These are phyloP conservation scores for Ceratorhiza oryzae-sativae DNA, from an alignment of 1,284 basidiomycete species.

Conservation along the genomic window DNA sequence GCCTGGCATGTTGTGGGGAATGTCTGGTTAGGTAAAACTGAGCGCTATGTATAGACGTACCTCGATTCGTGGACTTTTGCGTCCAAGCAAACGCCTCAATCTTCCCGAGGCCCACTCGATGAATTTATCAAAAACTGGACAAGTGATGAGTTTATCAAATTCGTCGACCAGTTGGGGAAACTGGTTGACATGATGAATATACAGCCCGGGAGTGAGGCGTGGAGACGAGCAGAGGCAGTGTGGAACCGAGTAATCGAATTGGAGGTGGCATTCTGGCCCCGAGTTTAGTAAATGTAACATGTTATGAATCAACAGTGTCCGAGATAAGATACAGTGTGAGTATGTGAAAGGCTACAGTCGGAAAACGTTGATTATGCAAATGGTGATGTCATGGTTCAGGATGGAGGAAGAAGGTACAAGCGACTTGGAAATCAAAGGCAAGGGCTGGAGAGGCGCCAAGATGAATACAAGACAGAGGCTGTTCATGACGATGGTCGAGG, in stretches of 20 bases:
- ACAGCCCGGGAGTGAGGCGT: constrained; percentile 52
- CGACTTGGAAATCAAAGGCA: neutral
- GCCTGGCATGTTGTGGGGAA: neutral
- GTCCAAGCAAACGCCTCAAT: constrained; percentile 38
- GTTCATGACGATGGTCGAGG: neutral
- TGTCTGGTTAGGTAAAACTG: constrained; percentile 1
- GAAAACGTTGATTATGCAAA: neutral
- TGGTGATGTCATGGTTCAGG: neutral
- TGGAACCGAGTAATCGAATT: constrained; percentile 66
- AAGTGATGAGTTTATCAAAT: constrained; percentile 63
- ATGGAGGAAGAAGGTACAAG: neutral
- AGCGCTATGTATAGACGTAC: constrained; percentile 54
- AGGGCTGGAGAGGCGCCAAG: neutral
- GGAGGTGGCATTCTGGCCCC: constrained; percentile 68
- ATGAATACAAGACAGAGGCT: neutral
- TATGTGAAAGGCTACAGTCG: neutral
- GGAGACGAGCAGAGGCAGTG: constrained; percentile 60
- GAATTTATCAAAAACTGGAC: constrained; percentile 73
- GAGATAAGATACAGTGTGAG: neutral
- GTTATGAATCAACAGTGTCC: neutral
- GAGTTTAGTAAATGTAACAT: constrained; percentile 23
- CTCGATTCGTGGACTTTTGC: constrained; percentile 66
- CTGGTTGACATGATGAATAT: constrained; percentile 63
- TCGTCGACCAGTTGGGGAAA: constrained; percentile 63
- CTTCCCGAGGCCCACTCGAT: constrained; percentile 53